These are phyloP conservation scores for Penicillium daleae DNA, from an alignment of 495 filamentous ascomycete genomes.

Conservation along the genomic window DNA sequence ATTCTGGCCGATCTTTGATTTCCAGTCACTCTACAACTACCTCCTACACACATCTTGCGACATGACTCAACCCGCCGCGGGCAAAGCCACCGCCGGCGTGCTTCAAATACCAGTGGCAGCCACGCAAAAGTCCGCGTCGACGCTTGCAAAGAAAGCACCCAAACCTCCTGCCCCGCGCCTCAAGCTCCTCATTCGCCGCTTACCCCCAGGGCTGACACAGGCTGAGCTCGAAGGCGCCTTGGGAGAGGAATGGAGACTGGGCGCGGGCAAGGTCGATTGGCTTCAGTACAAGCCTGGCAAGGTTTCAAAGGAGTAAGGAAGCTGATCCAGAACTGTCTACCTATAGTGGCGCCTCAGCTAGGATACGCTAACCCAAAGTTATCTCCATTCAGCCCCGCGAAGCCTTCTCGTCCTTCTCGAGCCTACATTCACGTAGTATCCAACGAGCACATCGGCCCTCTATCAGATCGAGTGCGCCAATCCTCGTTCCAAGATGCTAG, in stretches of 20 bases:
- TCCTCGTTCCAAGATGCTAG: conserved; percentile 74
- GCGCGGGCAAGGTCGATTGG: conserved; percentile 84
- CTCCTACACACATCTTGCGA: neutral
- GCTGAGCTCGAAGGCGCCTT: conserved; percentile 72
- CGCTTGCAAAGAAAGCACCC: conserved; percentile 44
- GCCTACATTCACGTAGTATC: conserved; percentile 77
- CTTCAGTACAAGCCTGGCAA: conserved; percentile 78
- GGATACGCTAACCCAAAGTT: conserved; percentile 18
- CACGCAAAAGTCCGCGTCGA: conserved; percentile 60
- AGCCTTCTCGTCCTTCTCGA: conserved; percentile 73
- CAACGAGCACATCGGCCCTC: conserved; percentile 57
- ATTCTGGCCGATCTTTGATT: neutral
- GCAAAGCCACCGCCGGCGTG: conserved; percentile 57
- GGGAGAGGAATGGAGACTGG: conserved; percentile 81
- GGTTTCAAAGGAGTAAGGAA: conserved; percentile 76
- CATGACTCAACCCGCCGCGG: conserved; percentile 41
- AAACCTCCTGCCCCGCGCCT: conserved; percentile 67
- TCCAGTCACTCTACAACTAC: neutral
- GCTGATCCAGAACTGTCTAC: neutral
- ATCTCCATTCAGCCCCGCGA: conserved; percentile 63
- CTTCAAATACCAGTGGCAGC: conserved; percentile 61
- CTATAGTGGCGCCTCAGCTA: conserved; percentile 5
- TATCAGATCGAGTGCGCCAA: conserved; percentile 68
- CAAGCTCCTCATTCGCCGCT: conserved; percentile 82
- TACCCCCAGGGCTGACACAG: conserved; percentile 85